A percentile compares a stretch with the other conserved stretches of the same genome.
Evolutionary conservation across 306 rosid genomes (phyloP).

Genomic region (Trifolium subterraneum): DNA sequence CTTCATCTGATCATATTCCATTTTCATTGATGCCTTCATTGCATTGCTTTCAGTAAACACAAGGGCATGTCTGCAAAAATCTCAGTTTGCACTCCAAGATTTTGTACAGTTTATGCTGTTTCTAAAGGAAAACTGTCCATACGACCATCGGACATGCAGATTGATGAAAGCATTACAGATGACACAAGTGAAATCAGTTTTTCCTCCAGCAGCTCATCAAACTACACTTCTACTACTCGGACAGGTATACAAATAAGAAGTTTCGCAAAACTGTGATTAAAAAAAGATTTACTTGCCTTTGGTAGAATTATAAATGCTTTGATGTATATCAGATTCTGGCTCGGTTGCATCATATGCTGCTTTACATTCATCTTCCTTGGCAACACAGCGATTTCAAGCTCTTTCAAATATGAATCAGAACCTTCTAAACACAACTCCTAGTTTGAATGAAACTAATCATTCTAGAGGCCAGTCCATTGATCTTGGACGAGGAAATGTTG

Average conservation of each 20-base stretch:
- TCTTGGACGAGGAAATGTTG: conserved; percentile 50
- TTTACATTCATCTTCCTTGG: conserved; percentile 62
- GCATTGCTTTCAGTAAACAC: conserved; percentile 59
- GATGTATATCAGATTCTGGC: conserved; percentile 54
- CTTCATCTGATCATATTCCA: conserved; percentile 32
- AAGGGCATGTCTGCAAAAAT: conserved; percentile 71
- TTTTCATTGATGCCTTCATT: conserved; percentile 10
- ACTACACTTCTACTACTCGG: conserved; percentile 58
- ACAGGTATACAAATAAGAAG: conserved; percentile 59
- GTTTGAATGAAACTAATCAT: conserved; percentile 49
- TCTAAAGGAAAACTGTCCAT: conserved; percentile 79
- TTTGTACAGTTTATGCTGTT: conserved; percentile 79
- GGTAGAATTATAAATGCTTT: conserved; percentile 18
- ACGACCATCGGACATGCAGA: conserved; percentile 61
- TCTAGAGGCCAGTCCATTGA: conserved; percentile 65
- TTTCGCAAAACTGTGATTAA: conserved; percentile 33
- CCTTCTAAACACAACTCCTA: conserved; percentile 47
- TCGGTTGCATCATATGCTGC: conserved; percentile 59
- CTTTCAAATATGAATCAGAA: conserved; percentile 70
- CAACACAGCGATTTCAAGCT: conserved; percentile 83
- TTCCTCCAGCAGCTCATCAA: conserved; percentile 64
- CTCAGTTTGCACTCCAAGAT: conserved; percentile 71
- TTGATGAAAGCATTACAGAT: conserved; percentile 53
- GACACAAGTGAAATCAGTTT: conserved; percentile 63
- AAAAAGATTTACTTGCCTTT: neutral